These are phyloP conservation scores for Xylaria nigripes DNA, from an alignment of 495 filamentous ascomycete species.

Conservation along the genomic window DNA sequence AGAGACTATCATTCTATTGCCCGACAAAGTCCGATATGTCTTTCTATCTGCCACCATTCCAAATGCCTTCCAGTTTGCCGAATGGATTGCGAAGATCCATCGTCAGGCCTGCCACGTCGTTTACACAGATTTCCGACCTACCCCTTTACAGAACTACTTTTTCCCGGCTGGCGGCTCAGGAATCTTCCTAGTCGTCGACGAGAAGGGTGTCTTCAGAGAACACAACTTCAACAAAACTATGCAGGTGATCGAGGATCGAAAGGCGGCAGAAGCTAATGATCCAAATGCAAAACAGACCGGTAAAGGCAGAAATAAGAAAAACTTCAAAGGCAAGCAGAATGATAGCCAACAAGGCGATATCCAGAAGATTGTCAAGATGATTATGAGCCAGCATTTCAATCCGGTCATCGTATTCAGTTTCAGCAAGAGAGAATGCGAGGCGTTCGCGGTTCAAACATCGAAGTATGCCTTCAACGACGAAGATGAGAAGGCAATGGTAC, in stretches of 20 bases:
- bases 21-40: conserved; percentile 96
- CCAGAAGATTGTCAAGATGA: conserved; percentile 96
- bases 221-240: conserved; percentile 96
- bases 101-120: conserved; percentile 96
- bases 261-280: conserved; percentile 76
- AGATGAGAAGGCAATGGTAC: conserved; percentile 91
- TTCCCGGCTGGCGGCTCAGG: conserved; percentile 90
- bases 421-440: conserved; percentile 93
- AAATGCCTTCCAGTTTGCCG: conserved; percentile 97
- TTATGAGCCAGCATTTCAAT: conserved; percentile 91
- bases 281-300: conserved; percentile 70
- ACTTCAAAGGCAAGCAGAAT: conserved; percentile 75
- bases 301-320: conserved; percentile 80
- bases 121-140: conserved; percentile 95
- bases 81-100: conserved; percentile 97
- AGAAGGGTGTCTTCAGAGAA: conserved; percentile 90
- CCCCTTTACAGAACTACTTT: conserved; percentile 94
- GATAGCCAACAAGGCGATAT: conserved; percentile 65
- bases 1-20: conserved; percentile 93
- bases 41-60: conserved; percentile 99
- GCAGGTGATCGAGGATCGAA: conserved; percentile 76
- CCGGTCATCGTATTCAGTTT: conserved; percentile 99
- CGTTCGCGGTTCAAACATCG: conserved; percentile 73
- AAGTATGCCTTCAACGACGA: conserved; percentile 91
- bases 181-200: conserved; percentile 90